These are phyloP conservation scores for Arthrinium phaeospermum DNA, from an alignment of 2,329 filamentous ascomycete species.

Conservation along the genomic window DNA sequence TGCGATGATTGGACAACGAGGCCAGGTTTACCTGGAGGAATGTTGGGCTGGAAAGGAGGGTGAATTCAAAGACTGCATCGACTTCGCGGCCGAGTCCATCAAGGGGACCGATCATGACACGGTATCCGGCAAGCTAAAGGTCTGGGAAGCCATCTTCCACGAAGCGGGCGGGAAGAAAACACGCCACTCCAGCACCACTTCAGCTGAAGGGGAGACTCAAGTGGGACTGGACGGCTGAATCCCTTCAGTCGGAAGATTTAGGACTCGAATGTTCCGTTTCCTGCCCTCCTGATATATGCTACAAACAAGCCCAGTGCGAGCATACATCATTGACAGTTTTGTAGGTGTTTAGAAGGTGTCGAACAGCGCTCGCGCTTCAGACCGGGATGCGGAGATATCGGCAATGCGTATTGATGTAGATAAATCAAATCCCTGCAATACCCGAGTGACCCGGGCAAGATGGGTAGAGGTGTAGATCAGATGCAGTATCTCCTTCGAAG, in stretches of 20 bases:
- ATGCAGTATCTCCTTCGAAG: not conserved
- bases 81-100: not conserved
- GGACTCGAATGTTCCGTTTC: not conserved
- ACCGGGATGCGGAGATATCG: not conserved
- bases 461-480: not conserved
- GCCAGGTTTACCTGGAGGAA: conserved; percentile 6
- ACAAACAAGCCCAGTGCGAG: not conserved
- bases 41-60: not conserved
- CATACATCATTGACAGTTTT: not conserved
- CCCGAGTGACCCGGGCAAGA: not conserved
- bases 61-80: not conserved
- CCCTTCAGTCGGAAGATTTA: not conserved
- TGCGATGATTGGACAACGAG: not conserved
- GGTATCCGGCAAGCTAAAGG: not conserved
- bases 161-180: not conserved
- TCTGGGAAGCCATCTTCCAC: conserved; percentile 1
- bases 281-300: not conserved
- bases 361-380: not conserved
- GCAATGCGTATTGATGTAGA: not conserved
- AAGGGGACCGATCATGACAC: not conserved
- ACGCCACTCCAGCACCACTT: not conserved
- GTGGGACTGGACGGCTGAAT: not conserved
- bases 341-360: not conserved
- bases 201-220: not conserved
- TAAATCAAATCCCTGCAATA: not conserved